A percentile compares a stretch with the other conserved stretches of the same genome.
Conservation (phyloP, 192 early-diverging fungal genomes). For the Backusella mclennaniae region DNA sequence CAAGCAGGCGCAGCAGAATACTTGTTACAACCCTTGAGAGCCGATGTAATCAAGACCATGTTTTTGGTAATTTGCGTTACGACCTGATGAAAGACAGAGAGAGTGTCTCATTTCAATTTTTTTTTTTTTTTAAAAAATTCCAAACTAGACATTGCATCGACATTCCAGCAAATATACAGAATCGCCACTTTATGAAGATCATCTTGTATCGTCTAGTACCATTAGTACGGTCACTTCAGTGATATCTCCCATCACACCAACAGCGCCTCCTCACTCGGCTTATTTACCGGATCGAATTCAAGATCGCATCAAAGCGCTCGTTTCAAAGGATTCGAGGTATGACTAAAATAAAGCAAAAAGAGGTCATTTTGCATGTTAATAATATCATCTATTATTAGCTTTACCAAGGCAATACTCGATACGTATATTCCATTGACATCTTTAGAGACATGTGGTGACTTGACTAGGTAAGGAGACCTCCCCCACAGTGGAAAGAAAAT, state of each 20-base stretch:
- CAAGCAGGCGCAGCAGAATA: slow-evolving; percentile 36
- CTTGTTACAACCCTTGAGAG: slow-evolving; percentile 25
- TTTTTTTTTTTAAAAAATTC: not conserved
- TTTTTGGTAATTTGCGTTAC: slow-evolving; percentile 29
- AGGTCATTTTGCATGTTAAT: not conserved
- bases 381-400: slow-evolving; percentile 4
- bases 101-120: not conserved
- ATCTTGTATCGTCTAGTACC: slow-evolving; percentile 13
- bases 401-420: slow-evolving; percentile 10
- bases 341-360: not conserved
- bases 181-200: slow-evolving; percentile 10
- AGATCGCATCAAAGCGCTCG: not conserved
- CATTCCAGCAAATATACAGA: not conserved
- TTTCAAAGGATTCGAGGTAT: not conserved
- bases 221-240: slow-evolving; percentile 15
- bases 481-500: not conserved
- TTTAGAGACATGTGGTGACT: not conserved
- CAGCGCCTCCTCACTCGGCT: slow-evolving; percentile 8
- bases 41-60: slow-evolving; percentile 33
- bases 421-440: slow-evolving; percentile 13
- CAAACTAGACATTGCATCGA: not conserved
- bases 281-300: slow-evolving; percentile 5
- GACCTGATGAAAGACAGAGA: not conserved
- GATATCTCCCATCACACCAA: slow-evolving; percentile 1
- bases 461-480: not conserved